Base-by-base conservation (phyloP, 2,329 filamentous ascomycete genomes). In the Claviceps maximensis region DNA sequence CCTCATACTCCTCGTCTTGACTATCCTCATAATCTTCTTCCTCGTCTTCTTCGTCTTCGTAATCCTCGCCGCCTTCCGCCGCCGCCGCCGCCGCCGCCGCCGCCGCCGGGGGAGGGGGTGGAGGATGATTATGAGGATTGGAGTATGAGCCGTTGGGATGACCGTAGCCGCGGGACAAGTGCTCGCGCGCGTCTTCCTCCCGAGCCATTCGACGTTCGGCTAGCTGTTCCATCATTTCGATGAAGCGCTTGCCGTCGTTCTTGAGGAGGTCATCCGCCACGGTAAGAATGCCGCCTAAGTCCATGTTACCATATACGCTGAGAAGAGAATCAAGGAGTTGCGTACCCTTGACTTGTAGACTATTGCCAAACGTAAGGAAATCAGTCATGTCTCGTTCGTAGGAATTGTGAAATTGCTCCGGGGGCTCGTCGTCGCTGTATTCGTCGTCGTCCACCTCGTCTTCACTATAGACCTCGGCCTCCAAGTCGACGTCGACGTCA, bases 151-250 rank as follows among this genome's bases (percentile, higher is more conserved):
- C 83, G 70, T 86, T 84, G 56, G 80, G 68, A 63, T 80, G 77
- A 59, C 69, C 69, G 56, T 76, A 79, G 64, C 77, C 76, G 57
- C 79, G 77, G 53, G 83, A 75, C 64, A 83, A 75, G 60, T 79
- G 75, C 59, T 80, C 76, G 57, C 68, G 61, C 41, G 88, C 87
- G 66, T 96, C 89, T 71, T 93, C 90, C 73, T 97, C 91, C 61
- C 93, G 85, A 65, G 90, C 88, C 91, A 98, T 96, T 62, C 93
- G 83, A 62, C 91, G 87, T 72, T 98, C 93, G 40, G 93, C 93
- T 62, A 98, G 79, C 72, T 97, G 91, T 69, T 98, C 93, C 93
- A 98, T 98, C 93, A 98, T 98, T 69, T 98, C 93, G 70, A 98
- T 98, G 73, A 98, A 98, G 66, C 95, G 95, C 71, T 95, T 95